These are phyloP conservation scores for Ophiostoma sp. DNA, from an alignment of 2,329 filamentous ascomycete species.

Conservation along the genomic window DNA sequence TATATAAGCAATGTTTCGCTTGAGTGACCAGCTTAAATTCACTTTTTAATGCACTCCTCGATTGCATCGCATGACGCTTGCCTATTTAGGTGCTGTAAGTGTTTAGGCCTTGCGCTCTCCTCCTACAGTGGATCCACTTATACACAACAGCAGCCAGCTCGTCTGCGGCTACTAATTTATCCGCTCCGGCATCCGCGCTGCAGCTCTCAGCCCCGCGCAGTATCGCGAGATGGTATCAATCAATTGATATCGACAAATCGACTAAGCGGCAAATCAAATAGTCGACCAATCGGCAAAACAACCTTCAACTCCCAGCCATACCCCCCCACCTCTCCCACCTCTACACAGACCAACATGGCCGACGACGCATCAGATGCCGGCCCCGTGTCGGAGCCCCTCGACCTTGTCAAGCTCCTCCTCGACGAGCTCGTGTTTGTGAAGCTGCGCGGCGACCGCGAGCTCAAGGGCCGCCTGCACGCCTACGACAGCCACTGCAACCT, in stretches of 20 bases:
- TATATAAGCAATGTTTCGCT: background rate
- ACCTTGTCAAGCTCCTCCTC: conserved; percentile 87
- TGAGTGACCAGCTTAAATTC: background rate
- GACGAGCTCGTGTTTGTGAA: conserved; percentile 98
- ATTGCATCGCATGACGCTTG: background rate
- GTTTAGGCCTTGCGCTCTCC: background rate
- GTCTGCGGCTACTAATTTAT: background rate
- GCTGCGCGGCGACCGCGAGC: conserved; percentile 87
- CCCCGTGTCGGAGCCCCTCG: conserved; percentile 83
- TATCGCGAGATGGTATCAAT: background rate
- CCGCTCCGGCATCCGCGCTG: conserved; percentile 4
- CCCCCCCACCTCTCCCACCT: background rate
- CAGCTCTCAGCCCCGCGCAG: conserved; percentile 2
- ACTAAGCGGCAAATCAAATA: background rate
- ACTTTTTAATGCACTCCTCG: background rate
- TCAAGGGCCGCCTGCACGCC: conserved; percentile 91
- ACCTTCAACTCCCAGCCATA: background rate
- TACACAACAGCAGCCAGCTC: background rate
- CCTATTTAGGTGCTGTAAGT: conserved; percentile 14
- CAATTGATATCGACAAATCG: background rate
- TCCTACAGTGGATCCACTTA: background rate
- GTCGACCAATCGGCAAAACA: background rate
- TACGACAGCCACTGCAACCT: conserved; percentile 99
- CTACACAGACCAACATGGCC: conserved; percentile 51
- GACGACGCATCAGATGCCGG: conserved; percentile 69